These are phyloP conservation scores for Echium plantagineum DNA, from an alignment of 257 asterid genomes.

Conservation along the genomic window DNA sequence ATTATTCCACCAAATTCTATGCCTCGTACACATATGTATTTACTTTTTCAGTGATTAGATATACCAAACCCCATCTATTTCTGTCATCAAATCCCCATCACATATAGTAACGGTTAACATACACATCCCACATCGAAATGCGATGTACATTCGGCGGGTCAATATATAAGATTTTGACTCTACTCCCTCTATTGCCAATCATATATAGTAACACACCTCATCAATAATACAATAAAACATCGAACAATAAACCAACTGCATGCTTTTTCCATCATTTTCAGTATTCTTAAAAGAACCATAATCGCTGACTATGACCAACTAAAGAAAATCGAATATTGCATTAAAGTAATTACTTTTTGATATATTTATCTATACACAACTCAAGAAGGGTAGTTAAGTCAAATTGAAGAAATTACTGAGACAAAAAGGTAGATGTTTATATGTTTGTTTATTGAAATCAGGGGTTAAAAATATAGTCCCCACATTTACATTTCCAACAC, in stretches of 20 bases:
- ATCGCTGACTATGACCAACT: too few relatives aligned
- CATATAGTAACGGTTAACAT: too few relatives aligned
- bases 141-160: too few relatives aligned
- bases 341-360: too few relatives aligned
- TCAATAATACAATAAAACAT: too few relatives aligned
- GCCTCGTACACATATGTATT: neutral
- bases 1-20: neutral
- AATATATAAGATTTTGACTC: too few relatives aligned
- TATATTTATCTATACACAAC: too few relatives aligned
- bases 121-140: too few relatives aligned
- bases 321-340: neutral
- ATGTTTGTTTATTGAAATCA: slow-evolving; percentile 7
- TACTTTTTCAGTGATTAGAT: neutral
- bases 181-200: too few relatives aligned
- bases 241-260: neutral
- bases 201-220: too few relatives aligned
- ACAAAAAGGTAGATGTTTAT: neutral
- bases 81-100: neutral
- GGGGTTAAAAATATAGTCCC: slow-evolving; percentile 55
- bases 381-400: neutral
- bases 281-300: too few relatives aligned
- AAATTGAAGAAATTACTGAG: neutral
- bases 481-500: slow-evolving; percentile 42
- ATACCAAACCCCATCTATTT: neutral
- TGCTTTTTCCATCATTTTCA: neutral